Evolutionary conservation across 148 eudicot genomes (phyloP), one percentile per base, ranked within the genome.

Genomic region (Rhododendron henanense): DNA sequence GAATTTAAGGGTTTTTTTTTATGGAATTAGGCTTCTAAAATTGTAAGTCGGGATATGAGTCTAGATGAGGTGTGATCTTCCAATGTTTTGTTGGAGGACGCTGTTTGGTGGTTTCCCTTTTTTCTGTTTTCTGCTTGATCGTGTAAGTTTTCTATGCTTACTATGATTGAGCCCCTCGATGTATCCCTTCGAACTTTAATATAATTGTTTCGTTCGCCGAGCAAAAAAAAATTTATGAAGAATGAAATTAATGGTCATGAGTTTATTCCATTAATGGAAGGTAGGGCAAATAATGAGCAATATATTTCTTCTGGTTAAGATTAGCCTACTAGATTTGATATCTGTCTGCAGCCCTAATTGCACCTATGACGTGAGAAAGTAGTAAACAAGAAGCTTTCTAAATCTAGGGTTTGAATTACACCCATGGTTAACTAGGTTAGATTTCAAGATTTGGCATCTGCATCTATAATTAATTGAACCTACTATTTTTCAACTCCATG

Each of bases 311-410:
- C 14, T n/a, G 6, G 25, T 10, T 2, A 19, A 21, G 33, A 78
- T 78, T 77, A 74, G 78, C 11, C 11, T 37, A 19, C 25, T 76
- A 41, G 79, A 19, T 39, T 19, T 41, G 13, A 41, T 16, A 18
- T 19, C 9, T 45, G 50, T 3, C 39, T 37, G 39, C 31, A 78
- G 28, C 37, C 39, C 31, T 79, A 48, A n/a, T 78, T 47, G 51
- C 28, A 50, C 61, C 18, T 44, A n/a, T 79, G 18, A 16, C 25
- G 57, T 45, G 35, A 78, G 4, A 79, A 48, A 79, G 35, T 16
- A 53, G 83, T 51, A 81, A 51, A 23, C 83, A 53, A 81, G 23
- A 51, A 51, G 67, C 67, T 81, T 79, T 33, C 16, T 69, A 69
- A 28, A 69, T 13, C 35, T 81, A 16, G 83, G 5, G 57, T 13